phyloP scores from a whole-genome alignment of 768 basidiomycete species.

The Suillus fuscotomentosus region DNA sequence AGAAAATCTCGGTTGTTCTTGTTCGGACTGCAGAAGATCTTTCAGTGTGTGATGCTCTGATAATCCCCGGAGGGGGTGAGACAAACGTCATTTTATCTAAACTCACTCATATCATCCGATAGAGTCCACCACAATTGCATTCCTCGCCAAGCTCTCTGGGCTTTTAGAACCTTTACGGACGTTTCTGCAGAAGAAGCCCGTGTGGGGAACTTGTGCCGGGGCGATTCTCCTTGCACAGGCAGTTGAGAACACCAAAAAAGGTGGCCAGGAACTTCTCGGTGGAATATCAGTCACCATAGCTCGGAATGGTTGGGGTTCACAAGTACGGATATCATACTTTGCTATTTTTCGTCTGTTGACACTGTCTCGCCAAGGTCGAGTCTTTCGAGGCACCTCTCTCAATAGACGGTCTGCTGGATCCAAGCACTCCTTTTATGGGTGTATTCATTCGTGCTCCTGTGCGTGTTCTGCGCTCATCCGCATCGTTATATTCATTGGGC shows the following conservation, averaged over 20 bases:
- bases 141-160: slow-evolving; percentile 69
- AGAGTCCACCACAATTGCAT: slow-evolving; percentile 93
- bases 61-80: slow-evolving; percentile 89
- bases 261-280: slow-evolving; percentile 83
- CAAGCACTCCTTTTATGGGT: slow-evolving; percentile 66
- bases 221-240: slow-evolving; percentile 82
- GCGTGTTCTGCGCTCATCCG: slow-evolving; percentile 21
- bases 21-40: slow-evolving; percentile 82
- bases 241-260: slow-evolving; percentile 77
- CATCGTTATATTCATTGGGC: background rate
- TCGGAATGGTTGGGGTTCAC: slow-evolving; percentile 93
- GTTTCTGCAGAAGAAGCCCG: slow-evolving; percentile 69
- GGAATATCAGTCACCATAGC: slow-evolving; percentile 78
- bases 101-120: slow-evolving; percentile 3
- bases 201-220: slow-evolving; percentile 97
- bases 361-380: slow-evolving; percentile 56
- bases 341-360: background rate
- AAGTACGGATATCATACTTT: slow-evolving; percentile 47
- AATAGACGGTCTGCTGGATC: slow-evolving; percentile 60
- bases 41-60: slow-evolving; percentile 71
- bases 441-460: slow-evolving; percentile 96
- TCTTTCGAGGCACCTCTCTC: slow-evolving; percentile 83
- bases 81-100: slow-evolving; percentile 13
- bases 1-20: slow-evolving; percentile 46
- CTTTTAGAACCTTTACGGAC: slow-evolving; percentile 76